Conservation (phyloP, 2,329 filamentous ascomycete genomes). For the Tolypocladium nubicola region DNA sequence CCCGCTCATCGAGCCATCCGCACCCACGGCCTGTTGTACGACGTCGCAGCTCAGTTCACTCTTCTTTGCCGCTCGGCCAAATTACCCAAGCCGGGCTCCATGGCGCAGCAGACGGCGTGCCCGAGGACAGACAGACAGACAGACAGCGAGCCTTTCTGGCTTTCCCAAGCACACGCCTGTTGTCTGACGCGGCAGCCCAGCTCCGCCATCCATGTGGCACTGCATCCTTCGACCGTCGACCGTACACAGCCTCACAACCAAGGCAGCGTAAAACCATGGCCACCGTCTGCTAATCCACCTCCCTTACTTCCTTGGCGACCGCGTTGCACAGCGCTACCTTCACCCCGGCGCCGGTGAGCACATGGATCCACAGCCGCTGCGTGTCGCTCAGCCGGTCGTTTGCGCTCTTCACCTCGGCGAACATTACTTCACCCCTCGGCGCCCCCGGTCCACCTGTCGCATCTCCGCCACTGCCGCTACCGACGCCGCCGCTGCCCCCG, state of each 20-base stretch:
- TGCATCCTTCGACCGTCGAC: background rate
- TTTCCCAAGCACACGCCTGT: background rate
- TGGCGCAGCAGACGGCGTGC: background rate
- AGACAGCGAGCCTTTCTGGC: background rate
- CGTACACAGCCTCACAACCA: background rate
- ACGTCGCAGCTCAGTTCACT: background rate
- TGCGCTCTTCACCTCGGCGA: conserved; percentile 69
- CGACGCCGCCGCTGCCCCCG: background rate
- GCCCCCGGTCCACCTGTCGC: conserved; percentile 13
- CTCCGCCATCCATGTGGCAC: background rate
- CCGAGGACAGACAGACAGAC: background rate
- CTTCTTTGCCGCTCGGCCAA: background rate
- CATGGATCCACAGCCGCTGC: conserved; percentile 93
- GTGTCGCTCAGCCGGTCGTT: conserved; percentile 95
- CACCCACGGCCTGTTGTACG: background rate
- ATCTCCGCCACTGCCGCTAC: background rate
- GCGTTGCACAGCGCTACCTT: conserved; percentile 72
- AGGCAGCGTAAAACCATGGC: background rate
- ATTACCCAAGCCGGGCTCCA: background rate
- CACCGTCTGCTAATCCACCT: conserved; percentile 21
- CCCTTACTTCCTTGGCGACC: conserved; percentile 39
- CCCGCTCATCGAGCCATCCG: background rate
- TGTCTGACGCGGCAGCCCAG: background rate
- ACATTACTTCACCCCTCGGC: conserved; percentile 55
- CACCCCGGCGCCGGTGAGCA: conserved; percentile 74